Evolutionary conservation across 140 eudicot species (phyloP), one percentile per base, ranked within the genome.

Genomic region (Erigeron philadelphicus): DNA sequence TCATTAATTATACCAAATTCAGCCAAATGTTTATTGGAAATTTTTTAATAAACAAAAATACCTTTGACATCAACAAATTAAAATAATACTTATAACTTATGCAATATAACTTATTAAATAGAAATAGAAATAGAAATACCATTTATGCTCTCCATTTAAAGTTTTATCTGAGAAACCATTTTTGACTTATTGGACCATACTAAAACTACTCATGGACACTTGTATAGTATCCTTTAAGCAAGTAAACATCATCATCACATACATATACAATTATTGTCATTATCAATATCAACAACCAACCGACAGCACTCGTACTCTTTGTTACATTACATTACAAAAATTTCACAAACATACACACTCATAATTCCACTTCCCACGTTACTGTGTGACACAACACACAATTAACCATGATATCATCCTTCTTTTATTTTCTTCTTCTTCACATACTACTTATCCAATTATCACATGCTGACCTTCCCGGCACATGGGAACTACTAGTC

Each of bases 401-500:
- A 21, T 21, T 21, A 40, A 38, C 67, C 67, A 64, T 64, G 69
- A 64, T 11, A 16, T 17, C 17, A 43, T 64, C 38, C 54, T 43
- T n/a, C 45, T 11, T 64, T 41, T 35, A 41, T 61, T 21, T 61
- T 35, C 48, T 61, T 35, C 48, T 61, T 18, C 67, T 62, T n/a
- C 50, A 62, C 23, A 0, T 25, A 31, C 1, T 38, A 19, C 44
- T 59, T 59, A 25, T 11, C 69, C 31, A 16, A 7, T 8, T 13
- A 18, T 64, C 69, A 64, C 31, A 12, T 43, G 69, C 69, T 64
- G 69, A 64, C 40, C 69, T 64, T 53, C 84, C 84, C 13, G 90
- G 89, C 77, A 82, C 81, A 23, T 87, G 95, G 95, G 87, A 84
- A 17, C 87, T 84, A 25, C 84, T 87, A 6, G 77, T 87, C 18